Conservation (phyloP, 108 stramenopile genomes). For the Nitzschia palea region DNA sequence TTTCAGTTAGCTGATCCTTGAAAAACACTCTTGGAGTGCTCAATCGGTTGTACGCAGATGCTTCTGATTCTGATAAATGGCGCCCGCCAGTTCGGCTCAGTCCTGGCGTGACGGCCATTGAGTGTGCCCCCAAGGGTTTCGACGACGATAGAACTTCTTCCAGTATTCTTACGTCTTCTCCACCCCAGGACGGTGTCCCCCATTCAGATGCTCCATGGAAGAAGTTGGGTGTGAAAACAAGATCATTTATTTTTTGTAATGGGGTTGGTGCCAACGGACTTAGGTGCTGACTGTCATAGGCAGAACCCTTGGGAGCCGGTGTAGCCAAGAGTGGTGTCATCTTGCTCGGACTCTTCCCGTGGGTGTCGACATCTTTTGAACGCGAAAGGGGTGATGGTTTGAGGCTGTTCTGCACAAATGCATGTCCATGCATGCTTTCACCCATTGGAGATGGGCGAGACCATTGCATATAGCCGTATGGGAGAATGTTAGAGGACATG, state of each 20-base stretch:
- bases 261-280: constrained; percentile 38
- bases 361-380: not conserved
- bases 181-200: constrained; percentile 34
- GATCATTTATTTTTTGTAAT: constrained; percentile 4
- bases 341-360: not conserved
- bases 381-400: constrained; percentile 21
- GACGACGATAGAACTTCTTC: constrained; percentile 22
- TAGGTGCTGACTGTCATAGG: not conserved
- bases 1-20: constrained; percentile 30
- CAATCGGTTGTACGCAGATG: not conserved
- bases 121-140: not conserved
- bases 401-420: not conserved
- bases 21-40: constrained; percentile 39
- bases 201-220: not conserved
- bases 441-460: constrained; percentile 14
- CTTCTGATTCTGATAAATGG: not conserved
- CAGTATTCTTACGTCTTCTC: constrained; percentile 36
- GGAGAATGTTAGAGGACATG: not conserved
- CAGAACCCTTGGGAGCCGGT: not conserved
- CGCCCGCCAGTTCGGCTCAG: not conserved
- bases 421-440: not conserved
- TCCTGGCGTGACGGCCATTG: constrained; percentile 18
- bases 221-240: not conserved
- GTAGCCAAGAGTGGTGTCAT: constrained; percentile 4
- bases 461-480: constrained; percentile 24